Evolutionary conservation across 1,284 basidiomycete species (phyloP).

Genomic region (Cystobasidium pallidum): DNA sequence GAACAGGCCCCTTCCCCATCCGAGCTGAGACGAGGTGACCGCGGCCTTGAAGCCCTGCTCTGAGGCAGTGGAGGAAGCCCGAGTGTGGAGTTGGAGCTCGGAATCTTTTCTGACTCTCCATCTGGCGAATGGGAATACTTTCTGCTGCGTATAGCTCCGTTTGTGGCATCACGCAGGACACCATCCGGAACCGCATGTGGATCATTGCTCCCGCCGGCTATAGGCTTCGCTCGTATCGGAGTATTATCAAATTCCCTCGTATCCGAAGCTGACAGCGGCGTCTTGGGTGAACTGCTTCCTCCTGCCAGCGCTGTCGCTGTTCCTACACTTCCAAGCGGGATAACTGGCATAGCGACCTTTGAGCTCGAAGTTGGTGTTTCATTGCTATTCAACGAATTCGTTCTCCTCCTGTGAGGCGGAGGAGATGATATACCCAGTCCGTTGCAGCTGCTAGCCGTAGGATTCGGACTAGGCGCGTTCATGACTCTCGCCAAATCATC

Average conservation of each 20-base stretch:
- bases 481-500: slow-evolving; percentile 37
- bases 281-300: slow-evolving; percentile 38
- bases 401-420: not conserved
- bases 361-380: slow-evolving; percentile 6
- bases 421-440: slow-evolving; percentile 21
- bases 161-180: slow-evolving; percentile 17
- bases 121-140: slow-evolving; percentile 2
- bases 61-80: slow-evolving; percentile 10
- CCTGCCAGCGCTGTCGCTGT: slow-evolving; percentile 41
- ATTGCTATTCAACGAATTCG: slow-evolving; percentile 20
- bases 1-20: slow-evolving; percentile 22
- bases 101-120: not conserved
- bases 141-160: slow-evolving; percentile 4
- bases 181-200: not conserved
- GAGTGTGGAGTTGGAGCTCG: slow-evolving; percentile 12
- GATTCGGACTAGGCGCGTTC: slow-evolving; percentile 25
- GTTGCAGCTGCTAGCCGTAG: not conserved
- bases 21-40: slow-evolving; percentile 12
- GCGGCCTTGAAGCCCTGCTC: slow-evolving; percentile 4
- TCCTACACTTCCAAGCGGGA: slow-evolving; percentile 34
- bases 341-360: slow-evolving; percentile 31
- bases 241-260: not conserved
- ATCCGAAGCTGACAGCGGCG: slow-evolving; percentile 24
- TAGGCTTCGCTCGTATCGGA: not conserved
- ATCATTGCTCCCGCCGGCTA: not conserved